These are phyloP conservation scores for Lenwebbia sp. DNA, from an alignment of 345 rosid species.

Conservation along the genomic window DNA sequence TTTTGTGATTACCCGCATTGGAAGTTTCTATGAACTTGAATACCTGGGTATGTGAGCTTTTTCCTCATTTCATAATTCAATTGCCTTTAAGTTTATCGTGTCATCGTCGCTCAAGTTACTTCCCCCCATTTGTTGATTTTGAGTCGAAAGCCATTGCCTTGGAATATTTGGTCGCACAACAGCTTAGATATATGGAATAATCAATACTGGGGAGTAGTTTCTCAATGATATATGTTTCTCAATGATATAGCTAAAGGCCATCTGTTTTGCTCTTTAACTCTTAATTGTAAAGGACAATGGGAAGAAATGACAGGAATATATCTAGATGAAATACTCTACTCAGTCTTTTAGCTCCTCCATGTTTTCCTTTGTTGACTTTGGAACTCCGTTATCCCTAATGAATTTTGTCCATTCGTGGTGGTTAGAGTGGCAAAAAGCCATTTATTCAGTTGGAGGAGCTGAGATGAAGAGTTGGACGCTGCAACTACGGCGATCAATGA, in stretches of 20 bases:
- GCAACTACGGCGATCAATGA: conserved; percentile 80
- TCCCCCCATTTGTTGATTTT: background rate
- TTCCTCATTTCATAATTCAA: background rate
- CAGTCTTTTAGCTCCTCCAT: background rate
- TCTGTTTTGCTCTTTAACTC: background rate
- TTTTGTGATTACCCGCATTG: conserved; percentile 83
- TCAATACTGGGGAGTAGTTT: background rate
- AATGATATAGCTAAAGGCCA: background rate
- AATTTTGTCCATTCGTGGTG: conserved; percentile 4
- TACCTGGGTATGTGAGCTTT: conserved; percentile 56
- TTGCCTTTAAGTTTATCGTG: background rate
- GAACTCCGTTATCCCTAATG: background rate
- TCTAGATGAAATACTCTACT: background rate
- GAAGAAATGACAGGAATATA: background rate
- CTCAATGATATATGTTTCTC: background rate
- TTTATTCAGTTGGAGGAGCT: conserved; percentile 81
- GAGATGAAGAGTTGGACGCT: conserved; percentile 93
- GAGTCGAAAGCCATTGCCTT: background rate
- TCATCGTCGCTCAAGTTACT: background rate
- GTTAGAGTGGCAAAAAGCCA: conserved; percentile 98
- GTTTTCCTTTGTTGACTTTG: background rate
- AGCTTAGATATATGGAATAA: background rate
- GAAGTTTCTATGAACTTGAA: conserved; percentile 93
- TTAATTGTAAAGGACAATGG: background rate
- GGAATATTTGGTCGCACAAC: background rate